Evolutionary conservation across 257 asterid genomes (phyloP).

Genomic region (Schizonepeta tenuifolia): DNA sequence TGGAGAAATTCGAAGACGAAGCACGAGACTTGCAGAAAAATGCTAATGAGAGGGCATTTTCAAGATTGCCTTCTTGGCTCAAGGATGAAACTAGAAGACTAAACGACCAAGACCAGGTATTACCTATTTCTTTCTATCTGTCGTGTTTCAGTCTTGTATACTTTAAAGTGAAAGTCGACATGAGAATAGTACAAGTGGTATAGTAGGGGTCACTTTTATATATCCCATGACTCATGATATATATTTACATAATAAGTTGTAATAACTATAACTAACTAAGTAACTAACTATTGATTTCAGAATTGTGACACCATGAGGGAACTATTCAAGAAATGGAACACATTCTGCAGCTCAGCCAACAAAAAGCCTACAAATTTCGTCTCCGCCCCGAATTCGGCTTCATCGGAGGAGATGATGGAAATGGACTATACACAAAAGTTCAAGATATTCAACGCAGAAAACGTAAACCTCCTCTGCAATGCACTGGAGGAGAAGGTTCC

Average conservation of each 20-base stretch:
- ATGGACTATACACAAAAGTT: slow-evolving; percentile 51
- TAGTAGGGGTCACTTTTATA: no score
- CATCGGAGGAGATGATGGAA: slow-evolving; percentile 61
- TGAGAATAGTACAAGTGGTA: no score
- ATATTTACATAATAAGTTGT: no score
- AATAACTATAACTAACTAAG: neutral
- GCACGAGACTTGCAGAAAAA: slow-evolving; percentile 36
- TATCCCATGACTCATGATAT: no score
- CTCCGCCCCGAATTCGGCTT: slow-evolving; percentile 44
- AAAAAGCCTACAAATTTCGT: slow-evolving; percentile 40
- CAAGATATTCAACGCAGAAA: slow-evolving; percentile 62
- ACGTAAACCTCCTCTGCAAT: slow-evolving; percentile 57
- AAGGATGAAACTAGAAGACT: slow-evolving; percentile 57
- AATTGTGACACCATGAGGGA: slow-evolving; percentile 42
- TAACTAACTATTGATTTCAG: slow-evolving; percentile 36
- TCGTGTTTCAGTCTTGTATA: neutral
- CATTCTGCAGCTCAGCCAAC: slow-evolving; percentile 59
- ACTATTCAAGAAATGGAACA: slow-evolving; percentile 62
- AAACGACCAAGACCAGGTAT: slow-evolving; percentile 54
- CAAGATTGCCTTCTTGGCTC: slow-evolving; percentile 81
- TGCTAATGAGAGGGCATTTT: slow-evolving; percentile 40
- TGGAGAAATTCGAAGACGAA: slow-evolving; percentile 49
- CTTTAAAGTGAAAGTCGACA: neutral
- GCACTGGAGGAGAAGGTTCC: slow-evolving; percentile 73
- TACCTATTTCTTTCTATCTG: neutral